Percentiles rank a stretch among this genome's conserved stretches.
Evolutionary conservation across 257 asterid species (phyloP).

Genomic region (Solanum chilense): DNA sequence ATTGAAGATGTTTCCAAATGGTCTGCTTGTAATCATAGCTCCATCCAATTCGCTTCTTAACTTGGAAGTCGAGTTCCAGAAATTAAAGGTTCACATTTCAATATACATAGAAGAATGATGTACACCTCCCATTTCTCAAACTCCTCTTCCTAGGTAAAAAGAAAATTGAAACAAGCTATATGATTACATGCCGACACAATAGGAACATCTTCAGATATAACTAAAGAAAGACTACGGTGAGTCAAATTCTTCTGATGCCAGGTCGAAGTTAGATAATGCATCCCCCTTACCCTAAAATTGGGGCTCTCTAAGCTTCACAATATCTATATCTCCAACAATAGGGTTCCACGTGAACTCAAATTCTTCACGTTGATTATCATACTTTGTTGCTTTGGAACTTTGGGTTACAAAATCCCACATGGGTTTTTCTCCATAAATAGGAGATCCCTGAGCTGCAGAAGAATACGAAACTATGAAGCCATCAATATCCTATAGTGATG

Average conservation of each 20-base stretch:
- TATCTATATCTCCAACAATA: not conserved
- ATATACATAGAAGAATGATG: not conserved
- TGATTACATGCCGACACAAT: no score
- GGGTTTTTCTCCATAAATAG: constrained; percentile 8
- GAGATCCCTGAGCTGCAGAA: not conserved
- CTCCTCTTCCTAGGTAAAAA: not conserved
- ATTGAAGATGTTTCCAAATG: not conserved
- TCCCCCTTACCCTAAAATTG: not conserved
- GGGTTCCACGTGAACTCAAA: constrained; percentile 42
- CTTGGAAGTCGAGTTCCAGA: not conserved
- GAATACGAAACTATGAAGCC: constrained; percentile 5
- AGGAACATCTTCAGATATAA: not conserved
- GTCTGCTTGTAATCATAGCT: not conserved
- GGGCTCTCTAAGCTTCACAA: no score
- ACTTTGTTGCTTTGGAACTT: constrained; percentile 15
- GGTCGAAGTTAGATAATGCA: not conserved
- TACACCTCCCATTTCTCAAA: not conserved
- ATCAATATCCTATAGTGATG: not conserved
- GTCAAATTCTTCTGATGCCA: not conserved
- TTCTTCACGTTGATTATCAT: constrained; percentile 52
- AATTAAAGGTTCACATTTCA: not conserved
- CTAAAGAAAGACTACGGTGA: not conserved
- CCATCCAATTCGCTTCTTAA: not conserved
- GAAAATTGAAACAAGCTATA: not conserved
- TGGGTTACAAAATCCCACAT: constrained; percentile 41